These are phyloP conservation scores for Nicotiana sylvestris DNA, from an alignment of 257 asterid species.

Conservation along the genomic window DNA sequence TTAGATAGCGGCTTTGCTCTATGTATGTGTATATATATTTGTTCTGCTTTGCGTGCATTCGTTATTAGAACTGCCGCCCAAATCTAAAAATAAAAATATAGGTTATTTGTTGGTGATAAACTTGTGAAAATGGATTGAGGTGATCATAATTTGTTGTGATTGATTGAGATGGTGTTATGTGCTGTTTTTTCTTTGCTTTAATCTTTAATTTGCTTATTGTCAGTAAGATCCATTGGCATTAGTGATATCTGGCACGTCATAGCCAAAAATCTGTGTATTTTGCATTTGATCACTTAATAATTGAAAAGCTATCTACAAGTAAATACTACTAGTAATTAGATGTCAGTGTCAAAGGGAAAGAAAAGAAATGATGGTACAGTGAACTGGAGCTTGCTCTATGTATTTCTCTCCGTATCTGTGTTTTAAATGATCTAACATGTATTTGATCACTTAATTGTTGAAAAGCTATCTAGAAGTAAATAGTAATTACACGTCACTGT, in stretches of 20 bases:
- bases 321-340: neutral
- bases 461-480: neutral
- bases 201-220: neutral
- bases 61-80: neutral
- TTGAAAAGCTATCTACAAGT: neutral
- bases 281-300: neutral
- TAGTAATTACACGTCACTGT: neutral
- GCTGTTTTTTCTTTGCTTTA: neutral
- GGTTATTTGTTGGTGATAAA: neutral
- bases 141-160: slow-evolving; percentile 1
- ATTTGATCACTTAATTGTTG: neutral
- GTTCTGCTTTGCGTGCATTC: neutral
- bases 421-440: neutral
- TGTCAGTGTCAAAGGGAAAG: neutral
- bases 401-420: neutral
- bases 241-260: neutral
- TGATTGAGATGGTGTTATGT: neutral
- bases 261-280: neutral
- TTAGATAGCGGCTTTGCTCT: neutral
- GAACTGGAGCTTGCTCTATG: neutral
- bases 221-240: neutral
- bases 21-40: neutral
- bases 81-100: neutral
- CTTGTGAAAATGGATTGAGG: neutral
- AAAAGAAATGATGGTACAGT: neutral